A percentile compares a stretch with the other conserved stretches of the same genome.
These are phyloP conservation scores for Scolecobasidium constrictum DNA, from an alignment of 2,329 filamentous ascomycete species.

Conservation along the genomic window DNA sequence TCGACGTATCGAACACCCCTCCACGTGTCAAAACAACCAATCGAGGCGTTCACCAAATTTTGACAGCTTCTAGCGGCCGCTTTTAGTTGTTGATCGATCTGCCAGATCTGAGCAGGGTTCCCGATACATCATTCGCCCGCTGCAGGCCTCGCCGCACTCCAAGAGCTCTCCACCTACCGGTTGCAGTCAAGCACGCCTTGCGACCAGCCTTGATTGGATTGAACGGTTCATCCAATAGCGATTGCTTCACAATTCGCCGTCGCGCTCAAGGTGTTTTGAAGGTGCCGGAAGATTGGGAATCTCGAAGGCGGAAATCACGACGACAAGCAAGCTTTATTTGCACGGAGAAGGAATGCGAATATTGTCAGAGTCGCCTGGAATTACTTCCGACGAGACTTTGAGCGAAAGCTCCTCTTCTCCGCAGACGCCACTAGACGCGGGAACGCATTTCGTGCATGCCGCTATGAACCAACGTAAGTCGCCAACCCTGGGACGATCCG, in stretches of 20 bases:
- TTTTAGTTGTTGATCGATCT: slow-evolving; percentile 2
- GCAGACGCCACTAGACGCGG: slow-evolving; percentile 9
- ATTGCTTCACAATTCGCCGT: too few relatives aligned
- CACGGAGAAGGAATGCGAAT: slow-evolving; percentile 6
- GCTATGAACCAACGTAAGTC: slow-evolving; percentile 29
- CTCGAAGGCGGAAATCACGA: too few relatives aligned
- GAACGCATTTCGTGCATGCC: slow-evolving; percentile 6
- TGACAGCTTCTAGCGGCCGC: slow-evolving; percentile 5
- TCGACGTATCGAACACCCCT: too few relatives aligned
- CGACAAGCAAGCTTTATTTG: neutral
- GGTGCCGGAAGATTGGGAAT: too few relatives aligned
- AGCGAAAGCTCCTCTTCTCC: slow-evolving; percentile 7
- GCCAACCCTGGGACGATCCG: neutral
- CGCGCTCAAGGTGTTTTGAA: too few relatives aligned
- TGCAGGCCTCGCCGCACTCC: neutral
- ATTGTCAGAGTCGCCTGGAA: neutral
- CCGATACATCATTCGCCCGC: neutral
- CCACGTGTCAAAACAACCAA: too few relatives aligned
- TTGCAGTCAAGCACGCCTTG: neutral
- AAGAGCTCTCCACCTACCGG: neutral
- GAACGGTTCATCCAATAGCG: too few relatives aligned
- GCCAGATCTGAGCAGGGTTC: neutral
- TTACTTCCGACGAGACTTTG: neutral
- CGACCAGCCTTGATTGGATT: neutral
- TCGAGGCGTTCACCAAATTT: neutral